Conservation (phyloP, 2,329 filamentous ascomycete genomes). For the Fusarium sambucinum region DNA sequence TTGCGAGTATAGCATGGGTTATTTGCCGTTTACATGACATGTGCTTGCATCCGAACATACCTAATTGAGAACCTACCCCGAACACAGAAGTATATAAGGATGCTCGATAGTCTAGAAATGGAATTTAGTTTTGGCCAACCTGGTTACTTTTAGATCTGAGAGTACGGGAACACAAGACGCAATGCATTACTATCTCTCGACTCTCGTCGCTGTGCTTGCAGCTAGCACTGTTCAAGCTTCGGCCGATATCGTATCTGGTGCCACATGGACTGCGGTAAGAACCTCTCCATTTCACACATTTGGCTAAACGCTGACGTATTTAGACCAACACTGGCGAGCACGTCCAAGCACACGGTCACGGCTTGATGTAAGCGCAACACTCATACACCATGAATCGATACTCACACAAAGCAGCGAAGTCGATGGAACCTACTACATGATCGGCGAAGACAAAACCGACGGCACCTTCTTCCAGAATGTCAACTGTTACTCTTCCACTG, state of each 20-base stretch:
- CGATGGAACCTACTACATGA: slow-evolving; percentile 71
- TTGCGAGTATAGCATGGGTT: neutral
- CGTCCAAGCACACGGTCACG: slow-evolving; percentile 75
- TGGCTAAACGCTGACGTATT: rapidly evolving
- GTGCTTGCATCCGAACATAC: slow-evolving; percentile 8
- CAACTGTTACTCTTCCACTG: slow-evolving; percentile 74
- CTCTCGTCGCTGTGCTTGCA: slow-evolving; percentile 18
- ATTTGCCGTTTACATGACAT: neutral
- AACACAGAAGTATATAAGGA: neutral
- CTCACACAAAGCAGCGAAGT: slow-evolving; percentile 49
- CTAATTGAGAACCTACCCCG: neutral
- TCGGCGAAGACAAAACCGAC: slow-evolving; percentile 77
- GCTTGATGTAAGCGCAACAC: slow-evolving; percentile 62
- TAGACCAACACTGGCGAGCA: slow-evolving; percentile 63
- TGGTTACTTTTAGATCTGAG: neutral
- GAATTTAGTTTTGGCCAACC: neutral
- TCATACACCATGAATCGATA: rapidly evolving
- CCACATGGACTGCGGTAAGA: slow-evolving; percentile 59
- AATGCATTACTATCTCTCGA: slow-evolving; percentile 15
- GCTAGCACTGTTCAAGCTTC: slow-evolving; percentile 19
- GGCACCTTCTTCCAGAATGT: slow-evolving; percentile 72
- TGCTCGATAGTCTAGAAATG: neutral
- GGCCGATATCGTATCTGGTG: slow-evolving; percentile 58
- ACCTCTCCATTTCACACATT: rapidly evolving
- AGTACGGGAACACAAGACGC: neutral